Evolutionary conservation across 2,329 filamentous ascomycete genomes (phyloP), one percentile per base, ranked within the genome.

Genomic region (Colletotrichum simmondsii): DNA sequence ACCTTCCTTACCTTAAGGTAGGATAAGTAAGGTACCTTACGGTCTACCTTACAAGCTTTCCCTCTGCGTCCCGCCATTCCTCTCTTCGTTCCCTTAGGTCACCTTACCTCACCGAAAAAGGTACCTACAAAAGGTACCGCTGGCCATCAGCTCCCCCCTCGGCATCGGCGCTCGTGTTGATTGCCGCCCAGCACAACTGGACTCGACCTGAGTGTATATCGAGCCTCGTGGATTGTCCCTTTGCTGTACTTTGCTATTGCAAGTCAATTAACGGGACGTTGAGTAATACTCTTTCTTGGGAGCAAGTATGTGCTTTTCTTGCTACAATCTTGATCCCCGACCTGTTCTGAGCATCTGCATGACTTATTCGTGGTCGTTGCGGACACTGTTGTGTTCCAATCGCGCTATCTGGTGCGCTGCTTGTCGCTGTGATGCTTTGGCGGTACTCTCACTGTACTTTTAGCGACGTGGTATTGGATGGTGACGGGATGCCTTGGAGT

Each of bases 381-480:
- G 28, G 57, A 19, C 26, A n/a, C 8, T 28, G n/a, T 6, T 16
- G 30, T 26, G 30, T 28, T 16, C 11, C 28, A n/a, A 46, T 16
- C 24, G 46, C 67, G 49, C 19, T n/a, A 11, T 35, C 26, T n/a
- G 14, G n/a, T 24, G 37, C 37, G 68, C 53, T 63, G 62, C 22
- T 67, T 63, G 42, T 69, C 24, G 26, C 42, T 46, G 6, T 64
- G 61, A 59, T 73, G 73, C 73, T 74, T 65, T 62, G 70, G 61
- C 57, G 53, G 70, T 74, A 74, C 73, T 32, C 58, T n/a, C 58
- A 46, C 58, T 59, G 53, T 37, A 74, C 73, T 56, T 68, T 73
- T 75, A 78, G 78, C 75, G 72, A 75, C 30, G 75, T 61, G 63
- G 61, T 75, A 77, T 79, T 22, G 42, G 19, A 11, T 78, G 80